phyloP scores from a whole-genome alignment of 768 basidiomycete species.

The Termitomyces sp. region DNA sequence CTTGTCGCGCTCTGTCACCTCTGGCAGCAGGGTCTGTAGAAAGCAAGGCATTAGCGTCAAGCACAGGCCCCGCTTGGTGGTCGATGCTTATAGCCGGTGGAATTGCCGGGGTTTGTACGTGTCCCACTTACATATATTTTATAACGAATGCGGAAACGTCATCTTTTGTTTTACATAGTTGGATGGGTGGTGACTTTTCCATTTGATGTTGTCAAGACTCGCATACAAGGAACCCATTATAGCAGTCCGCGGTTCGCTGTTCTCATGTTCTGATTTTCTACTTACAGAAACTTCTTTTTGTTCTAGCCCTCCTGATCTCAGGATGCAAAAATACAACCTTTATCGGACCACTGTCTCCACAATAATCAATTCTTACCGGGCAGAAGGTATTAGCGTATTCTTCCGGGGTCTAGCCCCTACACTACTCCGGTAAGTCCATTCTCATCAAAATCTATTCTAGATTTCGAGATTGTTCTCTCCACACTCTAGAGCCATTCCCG shows the following conservation, averaged over 20 bases:
- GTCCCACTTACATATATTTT: too few species aligned
- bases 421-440: constrained; percentile 58
- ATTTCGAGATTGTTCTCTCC: not conserved
- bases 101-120: constrained; percentile 60
- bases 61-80: constrained; percentile 43
- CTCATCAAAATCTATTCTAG: not conserved
- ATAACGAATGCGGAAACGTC: not conserved
- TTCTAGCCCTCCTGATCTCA: constrained; percentile 3
- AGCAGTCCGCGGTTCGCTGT: not conserved
- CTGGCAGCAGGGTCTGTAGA: constrained; percentile 16
- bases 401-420: constrained; percentile 79
- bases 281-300: not conserved
- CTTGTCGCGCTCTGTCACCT: constrained; percentile 40
- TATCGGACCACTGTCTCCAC: constrained; percentile 61
- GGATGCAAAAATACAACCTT: constrained; percentile 33
- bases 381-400: constrained; percentile 69
- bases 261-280: not conserved
- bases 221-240: constrained; percentile 61
- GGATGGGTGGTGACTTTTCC: constrained; percentile 87
- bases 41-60: constrained; percentile 23
- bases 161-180: constrained; percentile 25
- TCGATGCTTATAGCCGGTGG: constrained; percentile 72
- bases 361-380: constrained; percentile 53
- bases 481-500: constrained; percentile 63
- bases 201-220: constrained; percentile 87